A percentile compares a stretch with the other conserved stretches of the same genome.
These are phyloP conservation scores for Lignosus rhinocerotis DNA, from an alignment of 1,284 basidiomycete species.

Conservation along the genomic window DNA sequence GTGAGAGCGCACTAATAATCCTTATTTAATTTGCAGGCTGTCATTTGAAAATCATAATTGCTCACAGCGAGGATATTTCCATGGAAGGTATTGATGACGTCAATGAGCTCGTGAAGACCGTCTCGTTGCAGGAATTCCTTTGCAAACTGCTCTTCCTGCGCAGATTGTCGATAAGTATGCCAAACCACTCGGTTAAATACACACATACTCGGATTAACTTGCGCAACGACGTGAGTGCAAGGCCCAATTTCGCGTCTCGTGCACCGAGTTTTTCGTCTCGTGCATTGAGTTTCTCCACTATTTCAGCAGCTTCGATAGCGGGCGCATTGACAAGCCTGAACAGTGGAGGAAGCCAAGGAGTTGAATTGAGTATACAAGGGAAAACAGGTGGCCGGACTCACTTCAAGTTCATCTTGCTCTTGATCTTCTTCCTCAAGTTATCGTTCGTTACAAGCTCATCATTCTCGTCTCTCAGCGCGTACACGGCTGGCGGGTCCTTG, in stretches of 20 bases:
- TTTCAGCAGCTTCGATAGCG: slow-evolving; percentile 79
- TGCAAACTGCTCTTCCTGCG: slow-evolving; percentile 85
- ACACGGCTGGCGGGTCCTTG: slow-evolving; percentile 78
- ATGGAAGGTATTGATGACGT: slow-evolving; percentile 64
- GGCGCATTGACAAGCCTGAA: slow-evolving; percentile 64
- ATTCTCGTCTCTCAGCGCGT: slow-evolving; percentile 84
- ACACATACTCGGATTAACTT: slow-evolving; percentile 73
- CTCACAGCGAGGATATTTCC: slow-evolving; percentile 87
- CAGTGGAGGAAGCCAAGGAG: not conserved
- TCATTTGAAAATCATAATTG: slow-evolving; percentile 18
- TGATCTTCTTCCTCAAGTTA: slow-evolving; percentile 82
- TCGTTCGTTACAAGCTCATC: slow-evolving; percentile 92
- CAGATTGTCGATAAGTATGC: not conserved
- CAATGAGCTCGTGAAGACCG: slow-evolving; percentile 77
- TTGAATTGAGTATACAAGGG: not conserved
- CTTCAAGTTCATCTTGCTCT: slow-evolving; percentile 78
- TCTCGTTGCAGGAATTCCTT: slow-evolving; percentile 81
- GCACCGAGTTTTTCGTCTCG: slow-evolving; percentile 65
- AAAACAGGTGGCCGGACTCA: slow-evolving; percentile 39
- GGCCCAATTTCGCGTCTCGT: slow-evolving; percentile 64
- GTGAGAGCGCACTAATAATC: slow-evolving; percentile 72
- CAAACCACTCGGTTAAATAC: not conserved
- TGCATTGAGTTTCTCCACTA: slow-evolving; percentile 68
- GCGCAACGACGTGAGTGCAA: slow-evolving; percentile 80
- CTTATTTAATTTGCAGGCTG: not conserved